phyloP scores from a whole-genome alignment of 169 alveolate species.

The Neospora caninum region DNA sequence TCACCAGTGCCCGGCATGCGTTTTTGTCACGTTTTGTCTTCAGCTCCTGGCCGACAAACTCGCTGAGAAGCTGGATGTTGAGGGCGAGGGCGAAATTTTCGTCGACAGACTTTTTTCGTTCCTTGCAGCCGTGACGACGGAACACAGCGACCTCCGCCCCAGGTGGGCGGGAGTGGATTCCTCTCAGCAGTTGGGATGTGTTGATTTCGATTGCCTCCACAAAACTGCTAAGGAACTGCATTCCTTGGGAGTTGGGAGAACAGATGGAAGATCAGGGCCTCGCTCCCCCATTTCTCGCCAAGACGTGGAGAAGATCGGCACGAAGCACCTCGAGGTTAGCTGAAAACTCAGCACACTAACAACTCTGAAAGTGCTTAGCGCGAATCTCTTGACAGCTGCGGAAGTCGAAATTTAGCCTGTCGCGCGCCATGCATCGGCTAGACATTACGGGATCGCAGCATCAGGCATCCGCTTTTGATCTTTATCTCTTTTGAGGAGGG shows the following conservation, averaged over 20 bases:
- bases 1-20: no score
- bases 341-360: background rate
- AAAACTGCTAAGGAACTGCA: constrained; percentile 9
- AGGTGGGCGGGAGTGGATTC: background rate
- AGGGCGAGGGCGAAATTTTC: background rate
- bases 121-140: constrained; percentile 40
- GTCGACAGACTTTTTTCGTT: constrained; percentile 22
- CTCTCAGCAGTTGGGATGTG: background rate
- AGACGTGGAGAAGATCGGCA: background rate
- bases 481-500: no score
- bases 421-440: no score
- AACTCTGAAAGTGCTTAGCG: no score
- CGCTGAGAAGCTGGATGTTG: constrained; percentile 28
- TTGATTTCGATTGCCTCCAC: background rate
- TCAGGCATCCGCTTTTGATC: no score
- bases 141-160: background rate
- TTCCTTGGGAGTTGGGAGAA: background rate
- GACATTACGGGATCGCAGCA: no score
- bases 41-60: background rate
- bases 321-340: background rate
- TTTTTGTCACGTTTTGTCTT: background rate
- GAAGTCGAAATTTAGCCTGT: no score
- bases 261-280: background rate
- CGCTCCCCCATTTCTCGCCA: background rate
- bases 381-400: no score